Evolutionary conservation across 768 basidiomycete genomes (phyloP).

Genomic region (Pisolithus marmoratus): DNA sequence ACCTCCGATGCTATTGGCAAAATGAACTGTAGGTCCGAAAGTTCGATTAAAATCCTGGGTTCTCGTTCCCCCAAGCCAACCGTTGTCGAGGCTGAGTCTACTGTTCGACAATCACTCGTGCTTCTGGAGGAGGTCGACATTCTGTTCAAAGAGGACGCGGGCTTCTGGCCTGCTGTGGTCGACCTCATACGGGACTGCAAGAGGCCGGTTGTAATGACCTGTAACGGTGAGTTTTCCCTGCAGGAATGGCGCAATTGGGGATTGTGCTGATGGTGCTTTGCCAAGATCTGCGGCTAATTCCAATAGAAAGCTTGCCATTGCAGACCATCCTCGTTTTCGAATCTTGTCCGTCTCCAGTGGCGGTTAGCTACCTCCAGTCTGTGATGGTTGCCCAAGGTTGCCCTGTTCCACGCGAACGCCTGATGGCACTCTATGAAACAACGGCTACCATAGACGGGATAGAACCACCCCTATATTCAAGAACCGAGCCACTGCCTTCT

Average conservation of each 20-base stretch:
- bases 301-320: constrained; percentile 66
- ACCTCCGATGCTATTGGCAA: neutral
- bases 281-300: constrained; percentile 69
- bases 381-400: constrained; percentile 56
- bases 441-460: constrained; percentile 18
- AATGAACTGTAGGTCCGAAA: constrained; percentile 2
- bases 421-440: constrained; percentile 43
- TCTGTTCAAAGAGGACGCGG: constrained; percentile 77
- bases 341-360: constrained; percentile 48
- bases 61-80: constrained; percentile 1
- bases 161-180: constrained; percentile 81
- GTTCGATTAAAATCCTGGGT: constrained; percentile 1
- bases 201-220: constrained; percentile 90
- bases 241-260: constrained; percentile 2
- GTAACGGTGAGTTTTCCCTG: constrained; percentile 63
- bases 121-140: constrained; percentile 95
- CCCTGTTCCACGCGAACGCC: constrained; percentile 34
- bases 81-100: constrained; percentile 14
- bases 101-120: constrained; percentile 77
- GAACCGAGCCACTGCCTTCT: constrained; percentile 23
- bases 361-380: constrained; percentile 63
- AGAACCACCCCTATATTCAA: constrained; percentile 31
- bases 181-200: constrained; percentile 78
- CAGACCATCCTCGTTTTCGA: constrained; percentile 66
- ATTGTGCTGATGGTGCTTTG: constrained; percentile 2